Conservation (phyloP, 2,329 filamentous ascomycete genomes). For the Pseudogymnoascus sp. region DNA sequence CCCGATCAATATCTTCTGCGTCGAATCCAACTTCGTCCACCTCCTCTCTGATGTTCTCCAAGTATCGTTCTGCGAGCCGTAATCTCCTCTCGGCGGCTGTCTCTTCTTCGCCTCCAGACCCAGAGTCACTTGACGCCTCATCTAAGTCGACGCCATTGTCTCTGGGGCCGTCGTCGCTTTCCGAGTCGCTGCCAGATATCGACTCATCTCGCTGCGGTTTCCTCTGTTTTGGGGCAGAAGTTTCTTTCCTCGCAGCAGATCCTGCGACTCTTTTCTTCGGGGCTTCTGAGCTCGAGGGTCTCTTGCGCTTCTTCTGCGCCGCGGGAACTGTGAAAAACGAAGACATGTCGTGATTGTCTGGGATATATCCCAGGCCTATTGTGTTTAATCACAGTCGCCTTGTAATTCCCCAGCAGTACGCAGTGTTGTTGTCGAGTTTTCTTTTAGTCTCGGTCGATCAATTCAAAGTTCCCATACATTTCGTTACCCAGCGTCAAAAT, state of each 20-base stretch:
- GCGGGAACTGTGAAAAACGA: conserved; percentile 92
- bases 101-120: conserved; percentile 71
- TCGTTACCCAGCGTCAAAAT: conserved; percentile 8
- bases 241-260: conserved; percentile 33
- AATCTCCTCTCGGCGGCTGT: conserved; percentile 84
- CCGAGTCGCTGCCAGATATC: conserved; percentile 78
- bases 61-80: conserved; percentile 82
- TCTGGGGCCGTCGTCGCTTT: conserved; percentile 51
- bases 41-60: conserved; percentile 81
- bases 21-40: conserved; percentile 84
- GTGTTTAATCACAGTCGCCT: background rate
- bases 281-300: conserved; percentile 45
- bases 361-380: background rate
- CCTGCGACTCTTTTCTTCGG: conserved; percentile 54
- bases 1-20: conserved; percentile 85
- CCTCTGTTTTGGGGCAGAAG: conserved; percentile 36
- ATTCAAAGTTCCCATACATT: background rate
- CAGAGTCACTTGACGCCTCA: conserved; percentile 33
- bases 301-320: conserved; percentile 85
- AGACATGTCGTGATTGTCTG: conserved; percentile 54
- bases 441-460: background rate
- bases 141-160: conserved; percentile 41
- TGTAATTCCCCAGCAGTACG: background rate
- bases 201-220: conserved; percentile 48
- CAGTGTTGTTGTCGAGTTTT: conserved; percentile 1